Evolutionary conservation across 257 asterid species (phyloP).

Genomic region (Penstemon barbatus): DNA sequence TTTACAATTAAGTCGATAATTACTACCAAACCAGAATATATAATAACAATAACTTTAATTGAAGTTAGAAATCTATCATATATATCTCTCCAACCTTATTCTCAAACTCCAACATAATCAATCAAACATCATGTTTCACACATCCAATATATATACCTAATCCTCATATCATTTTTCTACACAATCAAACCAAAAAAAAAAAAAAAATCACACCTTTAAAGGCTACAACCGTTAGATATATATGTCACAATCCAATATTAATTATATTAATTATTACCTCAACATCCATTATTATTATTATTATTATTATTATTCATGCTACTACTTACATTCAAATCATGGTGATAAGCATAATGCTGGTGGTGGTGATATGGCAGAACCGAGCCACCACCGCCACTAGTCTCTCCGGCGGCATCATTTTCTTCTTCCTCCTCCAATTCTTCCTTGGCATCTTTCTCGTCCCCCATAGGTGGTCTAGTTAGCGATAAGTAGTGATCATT

Average conservation of each 20-base stretch:
- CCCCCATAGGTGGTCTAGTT: constrained; percentile 27
- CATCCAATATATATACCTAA: too few relatives aligned
- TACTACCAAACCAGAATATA: too few relatives aligned
- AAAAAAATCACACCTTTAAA: too few relatives aligned
- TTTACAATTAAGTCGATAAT: too few relatives aligned
- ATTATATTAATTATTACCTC: background rate
- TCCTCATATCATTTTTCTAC: too few relatives aligned
- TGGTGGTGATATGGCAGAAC: constrained; percentile 41
- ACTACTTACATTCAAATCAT: constrained; percentile 69
- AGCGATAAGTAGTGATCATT: constrained; percentile 28
- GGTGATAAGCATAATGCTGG: constrained; percentile 56
- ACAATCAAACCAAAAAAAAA: too few relatives aligned
- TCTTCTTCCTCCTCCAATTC: constrained; percentile 54
- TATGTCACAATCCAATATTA: background rate
- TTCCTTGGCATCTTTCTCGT: constrained; percentile 53
- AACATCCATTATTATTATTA: constrained; percentile 44
- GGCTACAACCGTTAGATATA: constrained; percentile 1
- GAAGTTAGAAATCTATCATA: too few relatives aligned
- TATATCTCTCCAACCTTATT: too few relatives aligned
- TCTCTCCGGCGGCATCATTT: constrained; percentile 40
- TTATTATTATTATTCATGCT: constrained; percentile 52
- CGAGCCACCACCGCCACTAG: constrained; percentile 30
- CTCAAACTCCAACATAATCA: too few relatives aligned
- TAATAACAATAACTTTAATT: too few relatives aligned
- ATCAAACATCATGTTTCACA: too few relatives aligned